phyloP scores from a whole-genome alignment of 2,329 filamentous ascomycete genomes.

The Stylonectria norvegica region DNA sequence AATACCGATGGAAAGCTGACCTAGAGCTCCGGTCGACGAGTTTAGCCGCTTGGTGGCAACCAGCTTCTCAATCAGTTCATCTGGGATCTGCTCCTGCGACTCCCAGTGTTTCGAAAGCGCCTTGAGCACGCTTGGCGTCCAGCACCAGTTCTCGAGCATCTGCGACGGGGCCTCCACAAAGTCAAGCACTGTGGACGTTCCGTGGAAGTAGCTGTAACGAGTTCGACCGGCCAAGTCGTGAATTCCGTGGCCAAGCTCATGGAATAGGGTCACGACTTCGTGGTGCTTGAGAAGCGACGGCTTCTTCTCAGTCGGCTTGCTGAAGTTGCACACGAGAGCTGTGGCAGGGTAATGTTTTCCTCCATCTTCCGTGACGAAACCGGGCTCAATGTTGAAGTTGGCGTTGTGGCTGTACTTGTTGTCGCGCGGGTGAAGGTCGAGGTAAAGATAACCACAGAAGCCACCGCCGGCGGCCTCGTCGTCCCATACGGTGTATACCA shows the following conservation, averaged over 20 bases:
- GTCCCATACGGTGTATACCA: conserved; percentile 79
- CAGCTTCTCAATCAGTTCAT: conserved; percentile 69
- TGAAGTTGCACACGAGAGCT: conserved; percentile 81
- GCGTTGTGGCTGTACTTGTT: conserved; percentile 84
- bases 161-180: conserved; percentile 71
- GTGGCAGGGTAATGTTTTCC: conserved; percentile 73
- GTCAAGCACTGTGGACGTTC: conserved; percentile 62
- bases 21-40: conserved; percentile 72
- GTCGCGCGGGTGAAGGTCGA: conserved; percentile 74
- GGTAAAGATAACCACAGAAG: conserved; percentile 79
- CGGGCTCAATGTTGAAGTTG: conserved; percentile 78
- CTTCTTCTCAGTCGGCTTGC: conserved; percentile 72
- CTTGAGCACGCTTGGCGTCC: conserved; percentile 62
- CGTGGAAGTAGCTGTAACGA: conserved; percentile 64
- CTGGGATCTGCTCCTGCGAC: conserved; percentile 66
- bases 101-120: conserved; percentile 71
- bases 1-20: conserved; percentile 76
- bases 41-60: conserved; percentile 79
- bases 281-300: conserved; percentile 78
- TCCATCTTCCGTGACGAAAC: conserved; percentile 64
- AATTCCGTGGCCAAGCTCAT: conserved; percentile 70
- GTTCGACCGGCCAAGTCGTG: conserved; percentile 64
- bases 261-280: conserved; percentile 79
- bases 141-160: conserved; percentile 76
- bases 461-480: conserved; percentile 65